These are phyloP conservation scores for Verticillium klebahnii DNA, from an alignment of 2,329 filamentous ascomycete species.

Conservation along the genomic window DNA sequence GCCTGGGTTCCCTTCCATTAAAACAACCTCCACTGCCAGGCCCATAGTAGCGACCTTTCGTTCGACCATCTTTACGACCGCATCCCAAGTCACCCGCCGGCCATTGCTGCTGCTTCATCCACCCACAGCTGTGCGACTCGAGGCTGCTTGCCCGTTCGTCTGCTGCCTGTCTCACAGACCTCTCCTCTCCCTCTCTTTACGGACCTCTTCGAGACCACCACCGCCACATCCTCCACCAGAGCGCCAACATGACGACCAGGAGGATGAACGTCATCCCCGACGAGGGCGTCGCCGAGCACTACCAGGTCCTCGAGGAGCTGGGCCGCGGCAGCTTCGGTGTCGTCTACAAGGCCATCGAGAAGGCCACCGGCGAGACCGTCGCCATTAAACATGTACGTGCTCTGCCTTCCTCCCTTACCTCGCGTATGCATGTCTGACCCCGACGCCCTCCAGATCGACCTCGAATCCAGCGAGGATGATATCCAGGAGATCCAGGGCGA, in stretches of 20 bases:
- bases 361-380: conserved; percentile 83
- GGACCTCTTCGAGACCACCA: conserved; percentile 1
- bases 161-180: conserved; percentile 5
- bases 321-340: conserved; percentile 95
- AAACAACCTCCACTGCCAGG: conserved; percentile 4
- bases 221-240: neutral
- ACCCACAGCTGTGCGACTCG: neutral
- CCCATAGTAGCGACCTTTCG: conserved; percentile 11
- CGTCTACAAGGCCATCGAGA: conserved; percentile 95
- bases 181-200: conserved; percentile 8
- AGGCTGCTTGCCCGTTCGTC: neutral
- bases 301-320: conserved; percentile 93
- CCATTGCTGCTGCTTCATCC: neutral
- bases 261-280: conserved; percentile 21
- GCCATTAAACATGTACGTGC: conserved; percentile 88
- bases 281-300: conserved; percentile 74
- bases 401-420: neutral
- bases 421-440: neutral
- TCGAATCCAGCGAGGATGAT: conserved; percentile 97
- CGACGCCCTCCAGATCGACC: conserved; percentile 68
- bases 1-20: conserved; percentile 6
- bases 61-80: neutral
- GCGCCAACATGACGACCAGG: conserved; percentile 35
- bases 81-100: neutral
- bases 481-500: conserved; percentile 98